Conservation (phyloP, 257 asterid genomes). For the Craterostigma plantagineum region DNA sequence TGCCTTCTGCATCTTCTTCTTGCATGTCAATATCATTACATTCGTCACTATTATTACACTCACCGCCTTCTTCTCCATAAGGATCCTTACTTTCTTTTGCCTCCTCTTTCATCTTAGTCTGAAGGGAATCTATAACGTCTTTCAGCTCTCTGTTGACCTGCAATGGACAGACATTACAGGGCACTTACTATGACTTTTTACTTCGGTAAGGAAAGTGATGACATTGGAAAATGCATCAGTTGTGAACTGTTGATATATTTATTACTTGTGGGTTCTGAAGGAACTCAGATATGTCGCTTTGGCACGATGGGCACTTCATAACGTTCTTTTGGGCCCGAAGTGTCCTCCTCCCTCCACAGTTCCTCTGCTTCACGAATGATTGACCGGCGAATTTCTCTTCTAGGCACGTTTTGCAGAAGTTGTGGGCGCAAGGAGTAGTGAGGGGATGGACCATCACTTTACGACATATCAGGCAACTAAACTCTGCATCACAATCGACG, state of each 20-base stretch:
- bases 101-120: too few relatives aligned
- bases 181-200: too few relatives aligned
- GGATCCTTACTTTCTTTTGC: too few relatives aligned
- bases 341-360: constrained; percentile 41
- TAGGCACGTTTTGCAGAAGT: constrained; percentile 61
- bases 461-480: constrained; percentile 54
- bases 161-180: too few relatives aligned
- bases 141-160: too few relatives aligned
- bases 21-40: too few relatives aligned
- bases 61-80: too few relatives aligned
- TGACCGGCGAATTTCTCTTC: constrained; percentile 59
- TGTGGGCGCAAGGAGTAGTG: constrained; percentile 78
- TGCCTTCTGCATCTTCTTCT: too few relatives aligned
- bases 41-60: too few relatives aligned
- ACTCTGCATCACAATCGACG: constrained; percentile 20
- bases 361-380: constrained; percentile 41
- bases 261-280: constrained; percentile 67
- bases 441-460: constrained; percentile 48
- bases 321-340: constrained; percentile 62
- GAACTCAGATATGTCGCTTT: constrained; percentile 51
- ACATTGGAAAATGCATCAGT: too few relatives aligned
- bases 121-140: too few relatives aligned
- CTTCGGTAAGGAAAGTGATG: too few relatives aligned
- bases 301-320: constrained; percentile 57
- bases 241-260: neutral